Conservation (phyloP, 345 rosid species). For the Balakata baccata region DNA sequence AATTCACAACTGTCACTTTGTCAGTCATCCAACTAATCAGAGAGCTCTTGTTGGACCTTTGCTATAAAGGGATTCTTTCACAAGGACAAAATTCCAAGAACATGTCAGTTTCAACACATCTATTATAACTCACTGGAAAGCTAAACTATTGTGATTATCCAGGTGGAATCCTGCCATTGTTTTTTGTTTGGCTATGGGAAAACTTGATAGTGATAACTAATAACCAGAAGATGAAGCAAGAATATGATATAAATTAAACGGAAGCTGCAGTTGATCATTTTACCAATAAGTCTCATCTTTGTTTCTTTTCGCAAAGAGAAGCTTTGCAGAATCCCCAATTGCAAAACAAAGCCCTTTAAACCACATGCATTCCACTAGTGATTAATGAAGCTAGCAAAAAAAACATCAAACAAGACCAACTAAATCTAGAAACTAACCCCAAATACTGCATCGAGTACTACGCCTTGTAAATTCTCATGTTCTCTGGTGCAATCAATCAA, state of each 20-base stretch:
- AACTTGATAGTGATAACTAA: background rate
- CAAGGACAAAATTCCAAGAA: background rate
- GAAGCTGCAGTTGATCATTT: background rate
- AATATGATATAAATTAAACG: background rate
- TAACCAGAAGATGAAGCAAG: background rate
- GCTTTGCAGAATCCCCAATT: no score
- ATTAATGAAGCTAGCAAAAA: no score
- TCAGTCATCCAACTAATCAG: constrained; percentile 2
- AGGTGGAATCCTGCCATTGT: background rate
- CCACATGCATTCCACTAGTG: no score
- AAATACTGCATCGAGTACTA: no score
- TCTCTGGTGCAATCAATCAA: background rate
- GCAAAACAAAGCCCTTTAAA: no score
- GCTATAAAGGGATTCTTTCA: background rate
- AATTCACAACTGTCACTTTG: background rate
- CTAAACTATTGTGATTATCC: background rate
- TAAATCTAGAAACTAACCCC: no score
- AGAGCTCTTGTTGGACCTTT: background rate
- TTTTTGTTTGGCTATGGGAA: background rate
- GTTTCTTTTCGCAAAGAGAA: no score
- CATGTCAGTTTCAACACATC: background rate
- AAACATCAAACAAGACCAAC: no score
- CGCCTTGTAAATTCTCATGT: background rate
- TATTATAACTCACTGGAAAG: background rate
- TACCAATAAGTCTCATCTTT: no score